Evolutionary conservation across 2,329 filamentous ascomycete species (phyloP).

Genomic region (Dryadomyces quercus-mongolicae): DNA sequence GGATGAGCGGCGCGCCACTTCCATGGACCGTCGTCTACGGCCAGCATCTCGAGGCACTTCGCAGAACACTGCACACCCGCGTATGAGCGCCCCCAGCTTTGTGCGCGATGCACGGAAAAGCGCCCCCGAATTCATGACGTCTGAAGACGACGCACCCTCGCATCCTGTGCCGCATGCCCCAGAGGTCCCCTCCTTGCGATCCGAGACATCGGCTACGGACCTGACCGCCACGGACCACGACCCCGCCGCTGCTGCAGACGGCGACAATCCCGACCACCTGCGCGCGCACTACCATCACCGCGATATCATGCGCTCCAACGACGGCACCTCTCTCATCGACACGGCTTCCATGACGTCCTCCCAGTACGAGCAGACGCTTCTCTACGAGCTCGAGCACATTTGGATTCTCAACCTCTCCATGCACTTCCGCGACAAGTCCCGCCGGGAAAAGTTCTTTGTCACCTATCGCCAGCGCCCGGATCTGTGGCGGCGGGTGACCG

Average conservation of each 20-base stretch:
- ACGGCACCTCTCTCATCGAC: constrained; percentile 21
- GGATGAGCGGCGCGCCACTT: constrained; percentile 60
- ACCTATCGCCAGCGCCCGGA: constrained; percentile 76
- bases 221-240: neutral
- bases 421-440: constrained; percentile 90
- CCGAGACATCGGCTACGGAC: neutral
- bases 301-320: neutral
- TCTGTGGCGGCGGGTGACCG: constrained; percentile 76
- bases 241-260: neutral
- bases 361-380: constrained; percentile 51
- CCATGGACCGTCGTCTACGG: constrained; percentile 37
- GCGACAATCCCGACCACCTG: neutral
- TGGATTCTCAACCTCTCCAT: constrained; percentile 98
- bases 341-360: constrained; percentile 36
- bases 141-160: neutral
- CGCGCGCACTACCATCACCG: neutral
- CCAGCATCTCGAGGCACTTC: constrained; percentile 25
- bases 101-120: constrained; percentile 23
- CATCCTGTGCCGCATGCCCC: neutral
- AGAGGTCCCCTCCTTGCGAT: neutral
- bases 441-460: constrained; percentile 94
- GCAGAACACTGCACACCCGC: constrained; percentile 25
- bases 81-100: constrained; percentile 15
- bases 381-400: constrained; percentile 69
- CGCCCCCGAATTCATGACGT: constrained; percentile 30